Evolutionary conservation across 1,284 basidiomycete genomes (phyloP).

Genomic region (Ceratobasidium sp.): DNA sequence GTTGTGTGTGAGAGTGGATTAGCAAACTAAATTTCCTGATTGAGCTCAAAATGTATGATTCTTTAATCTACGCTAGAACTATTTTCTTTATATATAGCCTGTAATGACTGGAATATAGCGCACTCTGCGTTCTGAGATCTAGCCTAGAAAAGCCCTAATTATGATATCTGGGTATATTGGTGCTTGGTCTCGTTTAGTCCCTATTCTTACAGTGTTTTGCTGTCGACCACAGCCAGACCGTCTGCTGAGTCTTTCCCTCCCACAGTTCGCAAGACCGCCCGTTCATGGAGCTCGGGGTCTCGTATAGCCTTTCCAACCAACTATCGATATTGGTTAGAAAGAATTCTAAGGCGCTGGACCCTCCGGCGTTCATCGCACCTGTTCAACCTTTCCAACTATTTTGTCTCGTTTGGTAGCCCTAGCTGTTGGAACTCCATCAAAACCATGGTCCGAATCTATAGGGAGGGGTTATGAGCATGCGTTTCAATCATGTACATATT

Average conservation of each 20-base stretch:
- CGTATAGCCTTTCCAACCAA: constrained; percentile 1
- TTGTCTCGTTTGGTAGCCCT: constrained; percentile 27
- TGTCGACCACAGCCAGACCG: constrained; percentile 13
- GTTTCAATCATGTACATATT: neutral
- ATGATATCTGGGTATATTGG: neutral
- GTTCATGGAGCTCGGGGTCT: constrained; percentile 32
- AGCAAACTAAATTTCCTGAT: too few species aligned
- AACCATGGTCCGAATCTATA: neutral
- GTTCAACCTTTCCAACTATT: constrained; percentile 20
- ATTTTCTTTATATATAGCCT: too few species aligned
- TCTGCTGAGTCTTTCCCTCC: constrained; percentile 27
- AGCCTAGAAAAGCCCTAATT: neutral
- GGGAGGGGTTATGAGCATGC: neutral
- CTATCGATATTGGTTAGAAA: neutral
- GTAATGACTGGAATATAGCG: too few species aligned
- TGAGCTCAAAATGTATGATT: too few species aligned
- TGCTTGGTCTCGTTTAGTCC: too few species aligned
- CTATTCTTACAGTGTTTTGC: neutral
- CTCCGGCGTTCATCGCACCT: neutral
- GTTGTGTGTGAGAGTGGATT: too few species aligned
- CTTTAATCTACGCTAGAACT: too few species aligned
- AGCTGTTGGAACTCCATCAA: neutral
- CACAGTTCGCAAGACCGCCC: constrained; percentile 13
- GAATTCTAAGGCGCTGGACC: neutral
- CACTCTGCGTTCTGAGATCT: too few species aligned